phyloP scores from a whole-genome alignment of 1,284 basidiomycete species.

The Fomitopsis pinicola region DNA sequence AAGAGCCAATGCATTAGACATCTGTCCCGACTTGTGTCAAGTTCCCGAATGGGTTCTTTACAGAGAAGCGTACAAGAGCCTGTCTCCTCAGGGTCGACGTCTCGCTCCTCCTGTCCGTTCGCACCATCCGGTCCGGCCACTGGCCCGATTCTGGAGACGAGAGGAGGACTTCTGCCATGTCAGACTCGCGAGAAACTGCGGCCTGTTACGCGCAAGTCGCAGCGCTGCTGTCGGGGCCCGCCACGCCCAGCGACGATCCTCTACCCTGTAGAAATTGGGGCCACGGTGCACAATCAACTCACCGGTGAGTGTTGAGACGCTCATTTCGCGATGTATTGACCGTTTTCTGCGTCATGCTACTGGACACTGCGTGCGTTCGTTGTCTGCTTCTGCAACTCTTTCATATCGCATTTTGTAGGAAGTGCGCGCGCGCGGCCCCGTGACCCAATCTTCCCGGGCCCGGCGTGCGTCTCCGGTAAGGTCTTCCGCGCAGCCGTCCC shows the following conservation, averaged over 20 bases:
- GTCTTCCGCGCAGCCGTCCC: background rate
- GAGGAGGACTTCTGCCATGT: background rate
- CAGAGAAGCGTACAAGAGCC: no score
- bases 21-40: no score
- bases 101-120: no score
- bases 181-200: background rate
- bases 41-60: no score
- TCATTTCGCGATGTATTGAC: constrained; percentile 1
- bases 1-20: no score
- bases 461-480: background rate
- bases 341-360: background rate
- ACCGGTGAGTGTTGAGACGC: background rate
- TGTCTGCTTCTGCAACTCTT: background rate
- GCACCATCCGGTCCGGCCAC: no score
- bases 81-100: no score
- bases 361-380: background rate
- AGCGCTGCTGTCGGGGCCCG: background rate
- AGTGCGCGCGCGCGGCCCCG: background rate
- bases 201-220: background rate
- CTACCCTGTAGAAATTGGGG: background rate
- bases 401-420: constrained; percentile 2
- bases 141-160: background rate
- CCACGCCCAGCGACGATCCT: background rate
- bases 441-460: background rate
- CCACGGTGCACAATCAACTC: no score